Evolutionary conservation across 2,329 filamentous ascomycete genomes (phyloP).

Genomic region (Botrytis porri): DNA sequence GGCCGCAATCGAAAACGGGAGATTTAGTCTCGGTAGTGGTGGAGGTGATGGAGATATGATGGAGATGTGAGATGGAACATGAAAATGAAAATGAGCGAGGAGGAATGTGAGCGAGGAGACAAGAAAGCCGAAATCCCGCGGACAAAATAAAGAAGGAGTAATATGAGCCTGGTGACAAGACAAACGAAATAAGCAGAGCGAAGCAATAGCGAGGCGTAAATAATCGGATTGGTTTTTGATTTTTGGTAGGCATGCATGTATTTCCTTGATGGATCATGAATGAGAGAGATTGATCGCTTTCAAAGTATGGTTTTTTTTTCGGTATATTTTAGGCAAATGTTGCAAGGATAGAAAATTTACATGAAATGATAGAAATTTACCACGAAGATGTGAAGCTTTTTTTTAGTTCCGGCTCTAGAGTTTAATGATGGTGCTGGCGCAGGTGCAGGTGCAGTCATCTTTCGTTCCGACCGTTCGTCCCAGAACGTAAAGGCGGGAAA

Average conservation of each 20-base stretch:
- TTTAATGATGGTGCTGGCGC: neutral
- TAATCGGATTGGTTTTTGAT: slow-evolving; percentile 1
- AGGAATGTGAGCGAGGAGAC: neutral
- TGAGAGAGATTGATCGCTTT: slow-evolving; percentile 10
- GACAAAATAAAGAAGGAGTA: neutral
- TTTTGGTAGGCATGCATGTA: slow-evolving; percentile 14
- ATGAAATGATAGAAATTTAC: neutral
- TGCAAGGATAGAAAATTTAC: slow-evolving; percentile 4
- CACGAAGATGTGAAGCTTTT: neutral
- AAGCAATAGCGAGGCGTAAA: neutral
- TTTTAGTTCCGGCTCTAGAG: neutral
- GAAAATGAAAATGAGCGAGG: neutral
- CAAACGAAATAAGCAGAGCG: neutral
- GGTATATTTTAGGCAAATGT: slow-evolving; percentile 2
- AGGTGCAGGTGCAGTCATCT: neutral
- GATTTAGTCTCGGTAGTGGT: slow-evolving; percentile 69
- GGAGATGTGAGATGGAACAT: slow-evolving; percentile 36
- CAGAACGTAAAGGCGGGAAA: neutral
- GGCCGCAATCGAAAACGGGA: slow-evolving; percentile 81
- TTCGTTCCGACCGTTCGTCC: neutral
- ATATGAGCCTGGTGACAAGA: neutral
- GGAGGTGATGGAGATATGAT: slow-evolving; percentile 43
- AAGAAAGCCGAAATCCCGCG: neutral
- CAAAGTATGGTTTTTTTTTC: neutral
- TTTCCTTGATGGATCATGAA: slow-evolving; percentile 3